These are phyloP conservation scores for Hyaloscypha hepaticicola DNA, from an alignment of 495 filamentous ascomycete genomes.

Conservation along the genomic window DNA sequence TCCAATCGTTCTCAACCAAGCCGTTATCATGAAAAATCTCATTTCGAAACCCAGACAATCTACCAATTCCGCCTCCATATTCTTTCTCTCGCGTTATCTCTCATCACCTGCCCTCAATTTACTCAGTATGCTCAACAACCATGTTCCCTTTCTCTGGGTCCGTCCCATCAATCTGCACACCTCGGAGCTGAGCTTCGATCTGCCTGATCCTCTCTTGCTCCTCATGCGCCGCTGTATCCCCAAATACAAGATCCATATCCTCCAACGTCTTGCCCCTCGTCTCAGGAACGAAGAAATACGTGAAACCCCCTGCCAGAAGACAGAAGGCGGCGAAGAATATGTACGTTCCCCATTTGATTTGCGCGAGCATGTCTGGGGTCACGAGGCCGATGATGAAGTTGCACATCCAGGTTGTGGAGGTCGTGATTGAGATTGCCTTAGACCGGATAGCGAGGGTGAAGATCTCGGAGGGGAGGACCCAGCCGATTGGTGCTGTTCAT, in stretches of 20 bases:
- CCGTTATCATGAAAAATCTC: too few species aligned
- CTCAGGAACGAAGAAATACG: constrained; percentile 34
- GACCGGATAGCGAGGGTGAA: constrained; percentile 60
- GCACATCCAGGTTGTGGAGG: constrained; percentile 28
- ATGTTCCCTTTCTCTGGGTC: constrained; percentile 35
- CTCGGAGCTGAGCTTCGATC: constrained; percentile 30
- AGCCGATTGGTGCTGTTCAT: constrained; percentile 58
- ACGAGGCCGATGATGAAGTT: constrained; percentile 55
- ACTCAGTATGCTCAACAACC: not conserved
- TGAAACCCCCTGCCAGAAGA: constrained; percentile 18
- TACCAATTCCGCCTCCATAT: too few species aligned
- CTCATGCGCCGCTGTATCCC: constrained; percentile 27
- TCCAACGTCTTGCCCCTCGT: constrained; percentile 33
- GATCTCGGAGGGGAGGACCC: constrained; percentile 65
- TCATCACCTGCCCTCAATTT: not conserved
- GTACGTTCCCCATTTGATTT: constrained; percentile 61
- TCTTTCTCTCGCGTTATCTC: not conserved
- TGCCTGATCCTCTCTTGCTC: constrained; percentile 26
- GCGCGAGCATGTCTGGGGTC: constrained; percentile 58
- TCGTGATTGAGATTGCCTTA: constrained; percentile 39
- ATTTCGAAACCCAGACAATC: too few species aligned
- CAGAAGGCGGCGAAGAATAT: constrained; percentile 58
- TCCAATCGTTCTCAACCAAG: too few species aligned
- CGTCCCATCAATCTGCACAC: constrained; percentile 32
- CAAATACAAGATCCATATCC: constrained; percentile 36